A percentile compares a stretch with the other conserved stretches of the same genome.
Conservation (phyloP, 2,329 filamentous ascomycete species). For the Rachicladosporium sp. region DNA sequence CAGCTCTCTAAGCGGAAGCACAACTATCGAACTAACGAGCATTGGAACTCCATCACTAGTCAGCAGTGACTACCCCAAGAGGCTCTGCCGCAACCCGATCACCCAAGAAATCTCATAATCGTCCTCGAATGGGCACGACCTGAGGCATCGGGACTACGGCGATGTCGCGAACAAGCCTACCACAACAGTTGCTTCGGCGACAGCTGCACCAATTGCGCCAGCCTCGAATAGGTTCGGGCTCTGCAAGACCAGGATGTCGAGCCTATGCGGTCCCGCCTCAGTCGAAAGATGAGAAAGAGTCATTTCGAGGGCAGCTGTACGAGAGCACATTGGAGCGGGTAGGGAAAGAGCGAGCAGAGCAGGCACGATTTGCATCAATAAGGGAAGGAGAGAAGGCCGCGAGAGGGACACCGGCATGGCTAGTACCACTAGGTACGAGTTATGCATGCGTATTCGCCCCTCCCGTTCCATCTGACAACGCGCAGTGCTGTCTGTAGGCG, state of each 20-base stretch:
- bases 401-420: slow-evolving; percentile 16
- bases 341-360: slow-evolving; percentile 45
- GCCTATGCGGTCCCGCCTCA: slow-evolving; percentile 25
- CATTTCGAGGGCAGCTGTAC: slow-evolving; percentile 50
- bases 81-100: too few relatives aligned
- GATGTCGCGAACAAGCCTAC: slow-evolving; percentile 2
- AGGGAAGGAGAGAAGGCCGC: slow-evolving; percentile 19
- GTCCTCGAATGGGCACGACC: too few relatives aligned
- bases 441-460: background rate
- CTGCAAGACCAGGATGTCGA: slow-evolving; percentile 12
- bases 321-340: slow-evolving; percentile 49
- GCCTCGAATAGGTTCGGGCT: too few relatives aligned
- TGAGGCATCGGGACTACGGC: too few relatives aligned
- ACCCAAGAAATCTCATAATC: too few relatives aligned
- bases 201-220: slow-evolving; percentile 4
- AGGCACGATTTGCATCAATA: slow-evolving; percentile 35
- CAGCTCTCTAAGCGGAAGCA: too few relatives aligned
- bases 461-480: slow-evolving; percentile 4
- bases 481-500: slow-evolving; percentile 39
- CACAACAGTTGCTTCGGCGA: slow-evolving; percentile 9
- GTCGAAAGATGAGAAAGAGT: slow-evolving; percentile 24
- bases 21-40: too few relatives aligned
- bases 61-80: too few relatives aligned
- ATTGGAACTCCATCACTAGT: too few relatives aligned
- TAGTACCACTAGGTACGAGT: slow-evolving; percentile 20